Evolutionary conservation across 257 asterid genomes (phyloP).

Genomic region (Solanum pennellii): DNA sequence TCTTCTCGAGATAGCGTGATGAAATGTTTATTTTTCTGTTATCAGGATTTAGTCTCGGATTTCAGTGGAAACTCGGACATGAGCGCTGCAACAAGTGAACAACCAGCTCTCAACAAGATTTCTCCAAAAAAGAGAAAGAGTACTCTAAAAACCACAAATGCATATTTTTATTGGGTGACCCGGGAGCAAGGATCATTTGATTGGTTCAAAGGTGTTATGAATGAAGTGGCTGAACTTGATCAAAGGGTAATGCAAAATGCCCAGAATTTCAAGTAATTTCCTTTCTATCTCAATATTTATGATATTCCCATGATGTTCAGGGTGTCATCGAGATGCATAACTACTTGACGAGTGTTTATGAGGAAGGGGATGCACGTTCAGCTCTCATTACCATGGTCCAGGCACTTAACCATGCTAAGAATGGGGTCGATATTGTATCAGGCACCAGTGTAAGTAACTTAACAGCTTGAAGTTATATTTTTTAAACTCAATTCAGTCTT

Average conservation of each 20-base stretch:
- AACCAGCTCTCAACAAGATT: constrained; percentile 28
- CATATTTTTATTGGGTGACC: constrained; percentile 96
- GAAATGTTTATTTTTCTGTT: not conserved
- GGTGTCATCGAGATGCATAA: constrained; percentile 98
- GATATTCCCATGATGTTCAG: constrained; percentile 15
- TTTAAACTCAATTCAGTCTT: not conserved
- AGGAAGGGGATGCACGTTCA: constrained; percentile 97
- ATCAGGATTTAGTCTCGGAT: constrained; percentile 70
- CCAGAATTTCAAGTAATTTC: not conserved
- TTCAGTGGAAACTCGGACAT: constrained; percentile 53
- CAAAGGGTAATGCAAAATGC: constrained; percentile 50
- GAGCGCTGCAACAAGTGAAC: constrained; percentile 30
- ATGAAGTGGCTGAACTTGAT: constrained; percentile 86
- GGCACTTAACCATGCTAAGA: constrained; percentile 93
- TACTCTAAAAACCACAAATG: constrained; percentile 65
- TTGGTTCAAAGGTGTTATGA: constrained; percentile 96
- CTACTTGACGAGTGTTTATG: constrained; percentile 88
- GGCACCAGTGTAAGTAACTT: constrained; percentile 65
- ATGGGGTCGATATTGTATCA: constrained; percentile 83
- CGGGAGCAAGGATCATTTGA: constrained; percentile 95
- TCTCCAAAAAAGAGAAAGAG: constrained; percentile 42
- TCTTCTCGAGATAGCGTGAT: not conserved
- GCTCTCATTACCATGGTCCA: constrained; percentile 98
- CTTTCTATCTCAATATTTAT: not conserved
- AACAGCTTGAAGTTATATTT: not conserved